These are phyloP conservation scores for Actinomortierella wolfii DNA, from an alignment of 371 early-diverging fungal species.

Conservation along the genomic window DNA sequence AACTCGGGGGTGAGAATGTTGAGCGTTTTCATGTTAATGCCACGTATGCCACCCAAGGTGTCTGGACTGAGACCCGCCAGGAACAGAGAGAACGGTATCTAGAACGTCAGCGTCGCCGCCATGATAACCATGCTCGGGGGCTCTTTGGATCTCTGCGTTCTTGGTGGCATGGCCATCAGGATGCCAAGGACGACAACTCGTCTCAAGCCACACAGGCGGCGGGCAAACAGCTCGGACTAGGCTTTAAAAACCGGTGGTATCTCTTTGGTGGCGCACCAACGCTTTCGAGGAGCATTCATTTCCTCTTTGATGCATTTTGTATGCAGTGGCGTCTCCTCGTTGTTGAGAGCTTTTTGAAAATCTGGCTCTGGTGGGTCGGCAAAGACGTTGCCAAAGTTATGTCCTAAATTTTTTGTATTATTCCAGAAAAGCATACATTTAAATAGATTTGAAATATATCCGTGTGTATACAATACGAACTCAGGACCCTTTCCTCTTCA, in stretches of 20 bases:
- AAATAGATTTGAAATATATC: too few species aligned
- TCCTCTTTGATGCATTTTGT: constrained; percentile 26
- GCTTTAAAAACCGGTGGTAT: constrained; percentile 46
- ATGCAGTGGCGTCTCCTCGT: constrained; percentile 43
- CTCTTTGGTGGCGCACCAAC: constrained; percentile 48
- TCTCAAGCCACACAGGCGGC: constrained; percentile 26
- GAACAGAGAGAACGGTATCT: constrained; percentile 28
- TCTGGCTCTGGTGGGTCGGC: constrained; percentile 46
- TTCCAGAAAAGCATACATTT: too few species aligned
- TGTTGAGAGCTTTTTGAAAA: constrained; percentile 19
- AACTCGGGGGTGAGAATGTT: constrained; percentile 48
- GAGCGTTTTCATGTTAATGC: constrained; percentile 51
- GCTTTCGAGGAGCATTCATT: constrained; percentile 27
- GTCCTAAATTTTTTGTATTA: too few species aligned
- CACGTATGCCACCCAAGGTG: constrained; percentile 45
- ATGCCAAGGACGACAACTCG: constrained; percentile 33
- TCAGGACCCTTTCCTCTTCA: too few species aligned
- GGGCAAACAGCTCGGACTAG: constrained; percentile 29
- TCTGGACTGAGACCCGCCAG: constrained; percentile 50
- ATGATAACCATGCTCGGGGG: constrained; percentile 10
- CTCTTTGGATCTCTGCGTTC: constrained; percentile 27
- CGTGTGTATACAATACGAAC: too few species aligned
- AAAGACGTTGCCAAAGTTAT: constrained; percentile 36
- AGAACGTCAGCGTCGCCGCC: constrained; percentile 25
- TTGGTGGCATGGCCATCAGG: constrained; percentile 40